phyloP scores from a whole-genome alignment of 176 grass and related monocot species.

The Puya raimondii region DNA sequence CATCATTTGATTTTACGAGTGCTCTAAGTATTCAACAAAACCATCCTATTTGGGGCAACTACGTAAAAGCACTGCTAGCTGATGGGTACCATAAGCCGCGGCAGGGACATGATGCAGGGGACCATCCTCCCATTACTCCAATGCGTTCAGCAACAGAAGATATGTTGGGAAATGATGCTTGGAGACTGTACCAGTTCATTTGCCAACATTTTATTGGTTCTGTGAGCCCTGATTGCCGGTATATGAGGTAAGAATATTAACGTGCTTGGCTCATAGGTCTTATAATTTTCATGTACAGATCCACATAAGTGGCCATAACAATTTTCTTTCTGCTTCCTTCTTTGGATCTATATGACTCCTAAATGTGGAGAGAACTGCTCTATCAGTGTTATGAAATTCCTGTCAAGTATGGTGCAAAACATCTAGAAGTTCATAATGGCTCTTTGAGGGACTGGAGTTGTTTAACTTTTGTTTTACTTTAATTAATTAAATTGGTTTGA shows the following conservation, averaged over 20 bases:
- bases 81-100: conserved; percentile 70
- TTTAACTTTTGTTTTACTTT: no score
- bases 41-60: conserved; percentile 75
- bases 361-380: no score
- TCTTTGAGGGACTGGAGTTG: no score
- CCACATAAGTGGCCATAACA: no score
- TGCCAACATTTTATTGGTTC: conserved; percentile 93
- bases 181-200: conserved; percentile 91
- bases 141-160: conserved; percentile 80
- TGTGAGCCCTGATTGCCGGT: conserved; percentile 76
- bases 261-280: neutral
- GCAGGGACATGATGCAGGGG: conserved; percentile 80
- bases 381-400: no score
- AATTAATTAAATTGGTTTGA: no score
- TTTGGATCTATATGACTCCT: neutral
- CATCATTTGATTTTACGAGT: conserved; percentile 88
- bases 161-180: conserved; percentile 76
- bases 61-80: conserved; percentile 50
- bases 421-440: no score
- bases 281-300: neutral
- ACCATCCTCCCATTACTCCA: conserved; percentile 94
- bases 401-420: neutral
- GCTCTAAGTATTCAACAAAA: conserved; percentile 49
- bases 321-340: neutral
- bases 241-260: conserved; percentile 54